Evolutionary conservation across 2,329 filamentous ascomycete species (phyloP).

Genomic region (Fusarium pseudoanthophilum): DNA sequence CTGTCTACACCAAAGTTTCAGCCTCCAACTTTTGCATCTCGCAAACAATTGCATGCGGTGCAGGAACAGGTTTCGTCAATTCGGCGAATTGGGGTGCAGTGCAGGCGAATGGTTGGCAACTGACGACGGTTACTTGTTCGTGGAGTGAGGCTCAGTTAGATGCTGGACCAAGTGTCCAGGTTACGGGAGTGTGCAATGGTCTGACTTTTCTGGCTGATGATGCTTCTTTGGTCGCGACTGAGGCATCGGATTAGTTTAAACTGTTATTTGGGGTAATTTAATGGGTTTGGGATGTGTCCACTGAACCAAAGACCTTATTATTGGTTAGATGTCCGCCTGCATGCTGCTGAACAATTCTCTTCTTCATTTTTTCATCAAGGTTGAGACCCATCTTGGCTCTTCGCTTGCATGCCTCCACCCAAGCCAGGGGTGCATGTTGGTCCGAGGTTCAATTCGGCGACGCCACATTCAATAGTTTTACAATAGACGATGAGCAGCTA

Average conservation of each 20-base stretch:
- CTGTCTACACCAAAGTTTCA: background rate
- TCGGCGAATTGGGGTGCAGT: background rate
- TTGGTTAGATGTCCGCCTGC: background rate
- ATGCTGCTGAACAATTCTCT: background rate
- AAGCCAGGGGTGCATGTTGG: background rate
- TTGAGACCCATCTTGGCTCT: background rate
- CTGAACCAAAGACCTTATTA: background rate
- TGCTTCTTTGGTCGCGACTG: background rate
- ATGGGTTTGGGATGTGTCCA: rapidly evolving
- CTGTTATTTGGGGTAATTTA: rapidly evolving
- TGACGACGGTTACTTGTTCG: background rate
- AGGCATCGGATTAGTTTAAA: background rate
- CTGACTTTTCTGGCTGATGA: background rate
- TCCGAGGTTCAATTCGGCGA: background rate
- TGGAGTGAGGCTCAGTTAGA: background rate
- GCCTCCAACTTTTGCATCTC: background rate
- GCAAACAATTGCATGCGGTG: background rate
- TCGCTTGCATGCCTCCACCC: background rate
- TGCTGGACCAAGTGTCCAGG: background rate
- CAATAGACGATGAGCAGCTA: background rate
- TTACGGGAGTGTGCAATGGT: background rate
- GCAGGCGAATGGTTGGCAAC: background rate
- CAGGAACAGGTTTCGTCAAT: background rate
- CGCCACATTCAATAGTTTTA: background rate
- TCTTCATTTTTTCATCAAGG: too few species aligned